Evolutionary conservation across 495 filamentous ascomycete species (phyloP), one percentile per base, ranked within the genome.

Genomic region (Neurospora tetrasperma): DNA sequence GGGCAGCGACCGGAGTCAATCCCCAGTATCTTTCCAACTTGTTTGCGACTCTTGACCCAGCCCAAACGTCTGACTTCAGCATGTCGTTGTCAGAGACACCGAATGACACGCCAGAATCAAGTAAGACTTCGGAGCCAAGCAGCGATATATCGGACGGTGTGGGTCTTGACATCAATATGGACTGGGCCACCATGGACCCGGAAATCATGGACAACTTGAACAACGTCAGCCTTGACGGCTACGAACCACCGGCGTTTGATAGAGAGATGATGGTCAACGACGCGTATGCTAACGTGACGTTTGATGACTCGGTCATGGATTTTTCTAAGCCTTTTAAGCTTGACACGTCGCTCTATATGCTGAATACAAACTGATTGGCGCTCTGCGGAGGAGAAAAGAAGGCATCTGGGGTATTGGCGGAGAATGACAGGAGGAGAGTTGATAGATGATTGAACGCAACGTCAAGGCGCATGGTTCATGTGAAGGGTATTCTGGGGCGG

Each of bases 61-160:
- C 81, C 6, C 75, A 66, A 84, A 80, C 14, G 77, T 85, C 80
- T 0, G 86, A 88, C 66, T 81, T 85, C 78, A 81, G 75, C 68
- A 76, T 83, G 10, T 87, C 86, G 72, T 81, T 85, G 39, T 79
- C 79, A 12, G 74, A 85, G 54, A 85, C 86, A 62, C 86, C 86
- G 0, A 87, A 88, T 42, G 86, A 88, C 73, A 88, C 86, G 11
- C 86, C 86, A 8, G 86, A 88, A 70, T 88, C 86, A 10, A 84
- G 83, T 77, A 87, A 87, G 75, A 75, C 78, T 54, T 87, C 86
- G 38, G 86, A 88, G 71, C 84, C 84, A 31, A 88, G 83, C 69
- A 87, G 85, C 75, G 86, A 88, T 70, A 82, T 88, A 38, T 83
- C 84, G 14, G 86, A 88, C 69, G 80, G 79, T 3, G 82, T 84